These are phyloP conservation scores for Mrakia hoshinonis DNA, from an alignment of 768 basidiomycete genomes.

Conservation along the genomic window DNA sequence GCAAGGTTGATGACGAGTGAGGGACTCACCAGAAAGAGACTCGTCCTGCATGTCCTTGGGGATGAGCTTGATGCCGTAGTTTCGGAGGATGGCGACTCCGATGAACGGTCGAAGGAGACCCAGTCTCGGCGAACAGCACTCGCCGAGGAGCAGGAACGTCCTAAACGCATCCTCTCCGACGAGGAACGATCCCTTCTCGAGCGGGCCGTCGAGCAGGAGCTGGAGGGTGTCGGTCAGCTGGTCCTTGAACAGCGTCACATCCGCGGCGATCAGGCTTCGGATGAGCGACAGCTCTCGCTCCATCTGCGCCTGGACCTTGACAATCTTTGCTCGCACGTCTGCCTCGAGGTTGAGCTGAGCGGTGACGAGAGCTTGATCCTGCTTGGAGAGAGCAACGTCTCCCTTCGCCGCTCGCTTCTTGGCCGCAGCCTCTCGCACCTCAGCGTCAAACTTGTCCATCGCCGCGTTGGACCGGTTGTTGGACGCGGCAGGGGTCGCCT, in stretches of 20 bases:
- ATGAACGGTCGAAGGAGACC: conserved; percentile 61
- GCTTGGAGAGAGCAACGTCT: conserved; percentile 58
- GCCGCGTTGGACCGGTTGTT: conserved; percentile 78
- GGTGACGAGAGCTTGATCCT: conserved; percentile 72
- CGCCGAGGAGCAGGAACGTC: conserved; percentile 68
- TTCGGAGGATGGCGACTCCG: conserved; percentile 74
- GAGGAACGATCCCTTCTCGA: conserved; percentile 55
- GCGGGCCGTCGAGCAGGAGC: conserved; percentile 58
- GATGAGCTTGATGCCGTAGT: conserved; percentile 55
- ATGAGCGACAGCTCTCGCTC: conserved; percentile 64
- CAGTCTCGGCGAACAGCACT: conserved; percentile 65
- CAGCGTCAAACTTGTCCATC: conserved; percentile 90
- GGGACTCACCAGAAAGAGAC: conserved; percentile 50
- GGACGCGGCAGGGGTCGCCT: conserved; percentile 45
- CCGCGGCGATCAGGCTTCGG: conserved; percentile 51
- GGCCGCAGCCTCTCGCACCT: conserved; percentile 72
- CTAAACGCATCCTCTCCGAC: conserved; percentile 58
- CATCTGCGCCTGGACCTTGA: conserved; percentile 49
- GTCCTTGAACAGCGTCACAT: conserved; percentile 49
- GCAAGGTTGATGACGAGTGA: neutral
- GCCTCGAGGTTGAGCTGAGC: conserved; percentile 76
- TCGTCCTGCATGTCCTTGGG: conserved; percentile 68
- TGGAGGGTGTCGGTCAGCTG: conserved; percentile 55
- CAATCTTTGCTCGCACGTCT: conserved; percentile 55
- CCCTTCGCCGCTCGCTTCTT: conserved; percentile 56